phyloP scores from a whole-genome alignment of 257 asterid genomes.

The Gardenia jasminoides region DNA sequence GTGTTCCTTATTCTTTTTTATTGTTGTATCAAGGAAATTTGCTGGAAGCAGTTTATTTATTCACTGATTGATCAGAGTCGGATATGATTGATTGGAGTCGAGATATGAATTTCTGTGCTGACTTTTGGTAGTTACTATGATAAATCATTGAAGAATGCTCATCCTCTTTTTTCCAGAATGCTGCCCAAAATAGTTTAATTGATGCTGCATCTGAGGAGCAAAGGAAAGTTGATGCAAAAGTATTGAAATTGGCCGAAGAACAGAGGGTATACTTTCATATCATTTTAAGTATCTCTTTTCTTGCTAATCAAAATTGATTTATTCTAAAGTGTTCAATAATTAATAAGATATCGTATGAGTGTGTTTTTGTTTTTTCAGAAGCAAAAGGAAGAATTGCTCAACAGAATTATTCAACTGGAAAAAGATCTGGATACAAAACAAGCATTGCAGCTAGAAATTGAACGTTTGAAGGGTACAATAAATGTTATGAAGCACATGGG shows the following conservation, averaged over 20 bases:
- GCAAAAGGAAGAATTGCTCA: constrained; percentile 75
- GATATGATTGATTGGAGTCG: not conserved
- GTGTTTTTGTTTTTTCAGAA: constrained; percentile 51
- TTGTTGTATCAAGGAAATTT: not conserved
- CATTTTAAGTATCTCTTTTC: constrained; percentile 16
- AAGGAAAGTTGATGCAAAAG: constrained; percentile 64
- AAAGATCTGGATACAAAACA: constrained; percentile 71
- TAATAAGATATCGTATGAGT: constrained; percentile 13
- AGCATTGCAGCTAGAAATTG: constrained; percentile 74
- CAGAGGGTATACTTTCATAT: constrained; percentile 57
- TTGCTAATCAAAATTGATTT: constrained; percentile 18
- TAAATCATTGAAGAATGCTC: constrained; percentile 12
- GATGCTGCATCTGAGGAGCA: constrained; percentile 72
- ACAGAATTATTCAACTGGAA: constrained; percentile 62
- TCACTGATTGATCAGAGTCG: not conserved
- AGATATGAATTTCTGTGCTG: not conserved
- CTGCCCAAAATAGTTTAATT: constrained; percentile 58
- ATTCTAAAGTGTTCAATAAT: constrained; percentile 14
- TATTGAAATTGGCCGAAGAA: constrained; percentile 76
- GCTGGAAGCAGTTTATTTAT: not conserved
- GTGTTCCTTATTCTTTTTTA: not conserved
- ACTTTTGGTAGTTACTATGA: not conserved
- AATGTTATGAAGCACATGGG: constrained; percentile 71
- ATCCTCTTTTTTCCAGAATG: constrained; percentile 49
- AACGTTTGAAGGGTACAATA: constrained; percentile 61